Evolutionary conservation across 1,284 basidiomycete species (phyloP), one percentile per base, ranked within the genome.

Genomic region (Puccinia sorghi): DNA sequence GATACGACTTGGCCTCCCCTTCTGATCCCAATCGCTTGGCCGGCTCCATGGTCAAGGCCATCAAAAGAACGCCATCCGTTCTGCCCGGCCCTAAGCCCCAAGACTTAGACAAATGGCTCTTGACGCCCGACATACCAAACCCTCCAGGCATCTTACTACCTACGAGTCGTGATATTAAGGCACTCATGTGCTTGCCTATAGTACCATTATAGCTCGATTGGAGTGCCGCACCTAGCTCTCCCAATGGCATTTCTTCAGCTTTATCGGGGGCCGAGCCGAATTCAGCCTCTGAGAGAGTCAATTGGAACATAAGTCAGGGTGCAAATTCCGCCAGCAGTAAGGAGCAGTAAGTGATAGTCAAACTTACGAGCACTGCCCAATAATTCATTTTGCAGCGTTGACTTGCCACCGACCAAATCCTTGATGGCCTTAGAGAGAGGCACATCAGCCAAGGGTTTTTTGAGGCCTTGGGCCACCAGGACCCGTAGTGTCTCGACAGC

Each of bases 131-230:
- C 37, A 92, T 88, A 84, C 97, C 97, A 89, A 99, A 99, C 41
- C 96, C 96, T 86, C 97, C 97, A 54, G 97, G 97, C 92, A 99
- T 95, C 87, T 99, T 99, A 80, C 91, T 90, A 79, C 94, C 93
- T 77, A 98, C 88, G 84, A 98, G 88, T 80, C 97, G 92, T 74
- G 94, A 94, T 75, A 98, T 88, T 66, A 99, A 88, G 43, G 93
- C 91, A 79, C 90, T 91, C n/a, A 93, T 93, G 86, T 98, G 94
- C 86, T 99, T 99, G 83, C 96, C 96, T 43, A 97, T 89, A n/a
- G 88, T 85, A 27, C 94, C 94, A 70, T 88, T 86, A 87, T 94
- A 94, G 37, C 94, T 94, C 72, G 90, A 88, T 39, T 89, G 88
- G 54, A 99, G 87, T 9, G 93, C 90, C 54, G 93, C 89, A 52